Conservation (phyloP, 1,139 yeast genomes). For the Meyerozyma sp. region DNA sequence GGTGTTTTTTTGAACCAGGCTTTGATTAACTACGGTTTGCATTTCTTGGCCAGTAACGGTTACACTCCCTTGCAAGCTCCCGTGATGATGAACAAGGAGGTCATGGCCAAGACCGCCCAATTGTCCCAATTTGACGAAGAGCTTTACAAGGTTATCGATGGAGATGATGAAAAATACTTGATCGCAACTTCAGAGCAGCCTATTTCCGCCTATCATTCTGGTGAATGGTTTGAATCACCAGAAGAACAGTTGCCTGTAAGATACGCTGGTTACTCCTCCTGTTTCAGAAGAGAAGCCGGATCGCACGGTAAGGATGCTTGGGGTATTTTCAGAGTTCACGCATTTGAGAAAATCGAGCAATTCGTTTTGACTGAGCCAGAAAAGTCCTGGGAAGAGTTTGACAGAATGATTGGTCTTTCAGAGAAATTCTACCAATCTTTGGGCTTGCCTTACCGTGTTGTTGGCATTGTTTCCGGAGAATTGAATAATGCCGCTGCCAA, state of each 20-base stretch:
- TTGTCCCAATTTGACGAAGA: constrained; percentile 97
- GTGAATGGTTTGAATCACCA: constrained; percentile 98
- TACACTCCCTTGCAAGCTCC: constrained; percentile 96
- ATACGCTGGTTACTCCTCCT: constrained; percentile 96
- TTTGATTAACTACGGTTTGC: constrained; percentile 89
- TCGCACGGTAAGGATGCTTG: constrained; percentile 99
- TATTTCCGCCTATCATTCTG: constrained; percentile 94
- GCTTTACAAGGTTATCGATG: constrained; percentile 92
- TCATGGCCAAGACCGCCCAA: constrained; percentile 99
- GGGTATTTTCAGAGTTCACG: constrained; percentile 99
- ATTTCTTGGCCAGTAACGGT: constrained; percentile 72
- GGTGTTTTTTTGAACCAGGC: constrained; percentile 99
- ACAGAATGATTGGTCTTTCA: constrained; percentile 83
- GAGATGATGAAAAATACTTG: constrained; percentile 94
- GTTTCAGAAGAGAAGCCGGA: constrained; percentile 99
- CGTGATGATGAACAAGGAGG: constrained; percentile 99
- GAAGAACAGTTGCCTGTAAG: constrained; percentile 92
- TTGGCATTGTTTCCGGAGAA: constrained; percentile 97
- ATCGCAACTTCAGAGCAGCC: constrained; percentile 99
- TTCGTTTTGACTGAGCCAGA: constrained; percentile 95
- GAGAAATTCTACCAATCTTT: constrained; percentile 93
- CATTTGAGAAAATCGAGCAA: constrained; percentile 97
- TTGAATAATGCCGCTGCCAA: constrained; percentile 98
- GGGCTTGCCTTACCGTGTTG: constrained; percentile 93
- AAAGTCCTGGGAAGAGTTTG: constrained; percentile 96